phyloP scores from a whole-genome alignment of 345 rosid genomes.

The Camelina hispida region DNA sequence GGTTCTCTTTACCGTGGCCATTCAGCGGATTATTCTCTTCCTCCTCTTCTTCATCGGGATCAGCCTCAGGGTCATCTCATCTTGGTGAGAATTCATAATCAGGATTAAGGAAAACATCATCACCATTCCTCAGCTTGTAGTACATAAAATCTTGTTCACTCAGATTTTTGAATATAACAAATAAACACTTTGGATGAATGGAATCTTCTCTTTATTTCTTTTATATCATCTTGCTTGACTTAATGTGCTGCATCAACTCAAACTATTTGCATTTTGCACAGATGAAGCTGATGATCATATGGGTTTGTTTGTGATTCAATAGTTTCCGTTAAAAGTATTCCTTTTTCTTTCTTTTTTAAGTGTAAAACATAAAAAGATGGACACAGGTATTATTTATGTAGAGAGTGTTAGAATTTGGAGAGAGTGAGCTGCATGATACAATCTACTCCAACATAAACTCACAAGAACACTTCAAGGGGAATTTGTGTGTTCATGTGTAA shows the following conservation, averaged over 20 bases:
- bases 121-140: conserved; percentile 18
- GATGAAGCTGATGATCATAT: conserved; percentile 19
- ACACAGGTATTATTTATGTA: conserved; percentile 7
- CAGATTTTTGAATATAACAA: conserved; percentile 18
- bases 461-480: too few relatives aligned
- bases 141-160: conserved; percentile 34
- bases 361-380: conserved; percentile 3
- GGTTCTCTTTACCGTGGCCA: conserved; percentile 81
- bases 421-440: too few relatives aligned
- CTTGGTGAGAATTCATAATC: conserved; percentile 48
- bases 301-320: neutral
- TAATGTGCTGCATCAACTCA: conserved; percentile 1
- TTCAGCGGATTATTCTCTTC: conserved; percentile 75
- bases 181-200: conserved; percentile 17
- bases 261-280: conserved; percentile 10
- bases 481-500: too few relatives aligned
- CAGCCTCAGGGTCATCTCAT: conserved; percentile 47
- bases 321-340: neutral
- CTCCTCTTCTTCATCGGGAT: conserved; percentile 47
- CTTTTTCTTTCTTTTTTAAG: neutral
- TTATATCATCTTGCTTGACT: conserved; percentile 12
- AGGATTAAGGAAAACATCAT: neutral
- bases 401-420: too few relatives aligned
- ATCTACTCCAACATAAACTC: too few relatives aligned
- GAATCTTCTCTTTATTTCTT: neutral